These are phyloP conservation scores for Apostasia shenzhenica DNA, from an alignment of 106 monocot species.

Conservation along the genomic window DNA sequence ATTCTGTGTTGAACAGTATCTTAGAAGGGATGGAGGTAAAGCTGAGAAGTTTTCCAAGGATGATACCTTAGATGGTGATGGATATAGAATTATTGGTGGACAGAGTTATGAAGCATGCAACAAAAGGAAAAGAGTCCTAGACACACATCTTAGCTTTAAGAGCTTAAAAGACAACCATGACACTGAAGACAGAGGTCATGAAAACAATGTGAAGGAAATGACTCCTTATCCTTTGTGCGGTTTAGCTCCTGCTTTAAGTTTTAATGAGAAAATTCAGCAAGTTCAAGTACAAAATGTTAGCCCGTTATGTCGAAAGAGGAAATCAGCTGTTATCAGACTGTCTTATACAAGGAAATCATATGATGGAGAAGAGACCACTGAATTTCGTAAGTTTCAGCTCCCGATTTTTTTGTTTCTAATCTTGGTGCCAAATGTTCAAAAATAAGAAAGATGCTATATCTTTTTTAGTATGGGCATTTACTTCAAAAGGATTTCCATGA, in stretches of 20 bases:
- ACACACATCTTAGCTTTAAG: constrained; percentile 23
- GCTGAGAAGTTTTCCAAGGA: constrained; percentile 3
- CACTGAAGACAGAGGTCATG: constrained; percentile 12
- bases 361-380: constrained; percentile 11
- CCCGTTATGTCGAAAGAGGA: constrained; percentile 33
- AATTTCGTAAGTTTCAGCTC: constrained; percentile 8
- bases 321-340: constrained; percentile 59
- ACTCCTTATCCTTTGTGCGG: neutral
- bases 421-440: neutral
- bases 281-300: constrained; percentile 17
- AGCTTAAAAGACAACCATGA: constrained; percentile 19
- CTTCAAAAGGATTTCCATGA: no score
- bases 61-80: neutral
- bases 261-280: constrained; percentile 66
- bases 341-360: constrained; percentile 71
- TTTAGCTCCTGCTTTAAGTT: constrained; percentile 53
- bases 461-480: no score
- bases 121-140: constrained; percentile 11
- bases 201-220: neutral
- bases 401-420: neutral
- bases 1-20: constrained; percentile 10
- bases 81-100: constrained; percentile 1
- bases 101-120: constrained; percentile 9
- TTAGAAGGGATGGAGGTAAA: constrained; percentile 19
- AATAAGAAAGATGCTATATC: no score